Evolutionary conservation across 129 eudicot species (phyloP).

Genomic region (Glebionis coronaria): DNA sequence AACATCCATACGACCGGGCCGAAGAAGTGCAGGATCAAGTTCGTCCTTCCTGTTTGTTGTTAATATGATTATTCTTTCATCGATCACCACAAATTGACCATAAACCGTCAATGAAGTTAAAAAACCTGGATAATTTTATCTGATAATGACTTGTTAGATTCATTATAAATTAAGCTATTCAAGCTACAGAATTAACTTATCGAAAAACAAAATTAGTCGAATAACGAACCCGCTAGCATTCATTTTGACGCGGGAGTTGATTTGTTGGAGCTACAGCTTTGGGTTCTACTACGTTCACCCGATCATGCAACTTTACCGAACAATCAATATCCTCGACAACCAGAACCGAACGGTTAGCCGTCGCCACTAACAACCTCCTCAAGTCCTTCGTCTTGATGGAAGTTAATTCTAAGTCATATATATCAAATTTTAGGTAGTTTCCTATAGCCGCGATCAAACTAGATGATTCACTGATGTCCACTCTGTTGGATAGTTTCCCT

Average conservation of each 20-base stretch:
- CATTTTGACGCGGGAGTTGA: too few species aligned
- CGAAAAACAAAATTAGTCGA: too few species aligned
- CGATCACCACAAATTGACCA: slow-evolving; percentile 79
- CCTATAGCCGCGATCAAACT: slow-evolving; percentile 60
- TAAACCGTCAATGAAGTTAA: slow-evolving; percentile 67
- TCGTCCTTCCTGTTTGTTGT: slow-evolving; percentile 64
- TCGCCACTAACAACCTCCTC: slow-evolving; percentile 38
- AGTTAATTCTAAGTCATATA: slow-evolving; percentile 56
- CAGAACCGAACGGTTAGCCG: slow-evolving; percentile 49
- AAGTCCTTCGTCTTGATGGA: slow-evolving; percentile 45
- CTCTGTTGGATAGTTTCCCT: slow-evolving; percentile 3
- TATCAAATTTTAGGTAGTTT: slow-evolving; percentile 50
- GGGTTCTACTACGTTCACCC: too few species aligned
- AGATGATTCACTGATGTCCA: slow-evolving; percentile 51
- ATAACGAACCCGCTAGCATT: too few species aligned
- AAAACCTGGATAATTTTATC: slow-evolving; percentile 60
- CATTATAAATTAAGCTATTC: too few species aligned
- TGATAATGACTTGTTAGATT: too few species aligned
- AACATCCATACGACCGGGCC: slow-evolving; percentile 77
- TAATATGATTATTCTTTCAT: slow-evolving; percentile 59
- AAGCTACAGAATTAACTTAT: too few species aligned
- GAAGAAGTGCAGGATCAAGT: slow-evolving; percentile 60
- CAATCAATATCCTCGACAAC: too few species aligned
- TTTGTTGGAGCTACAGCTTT: too few species aligned
- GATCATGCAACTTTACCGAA: too few species aligned